Percentiles rank a stretch among this genome's conserved stretches.
phyloP scores from a whole-genome alignment of 73 alveolate species.

The Paramecium tetraurelia region DNA sequence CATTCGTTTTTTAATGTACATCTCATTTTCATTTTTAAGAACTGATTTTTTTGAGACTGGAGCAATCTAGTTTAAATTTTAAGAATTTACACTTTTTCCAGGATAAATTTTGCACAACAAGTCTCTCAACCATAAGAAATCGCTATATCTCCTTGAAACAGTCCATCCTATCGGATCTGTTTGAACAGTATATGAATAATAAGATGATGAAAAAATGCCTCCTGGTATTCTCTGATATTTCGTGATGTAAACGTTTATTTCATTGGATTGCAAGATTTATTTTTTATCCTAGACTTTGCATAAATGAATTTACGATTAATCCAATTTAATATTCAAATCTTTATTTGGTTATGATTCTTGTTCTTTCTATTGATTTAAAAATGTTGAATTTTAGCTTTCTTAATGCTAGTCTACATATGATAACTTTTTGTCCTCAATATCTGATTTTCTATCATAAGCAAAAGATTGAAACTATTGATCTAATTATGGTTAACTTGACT shows the following conservation, averaged over 20 bases:
- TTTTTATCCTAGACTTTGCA: not conserved
- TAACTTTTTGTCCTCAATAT: not conserved
- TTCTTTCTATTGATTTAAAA: not conserved
- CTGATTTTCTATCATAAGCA: not conserved
- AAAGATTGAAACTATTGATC: not conserved
- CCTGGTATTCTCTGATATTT: conserved; percentile 31
- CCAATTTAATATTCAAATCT: not conserved
- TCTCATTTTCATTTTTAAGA: not conserved
- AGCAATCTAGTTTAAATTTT: not conserved
- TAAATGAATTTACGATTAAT: not conserved
- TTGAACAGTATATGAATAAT: conserved; percentile 44
- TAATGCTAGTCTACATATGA: not conserved
- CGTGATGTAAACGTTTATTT: not conserved
- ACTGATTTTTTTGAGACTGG: conserved; percentile 56
- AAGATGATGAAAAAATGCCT: conserved; percentile 38
- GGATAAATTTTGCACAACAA: conserved; percentile 70
- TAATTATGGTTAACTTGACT: not conserved
- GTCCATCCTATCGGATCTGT: conserved; percentile 79
- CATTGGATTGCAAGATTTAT: not conserved
- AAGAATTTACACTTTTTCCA: not conserved
- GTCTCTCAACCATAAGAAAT: conserved; percentile 75
- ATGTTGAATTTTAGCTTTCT: not conserved
- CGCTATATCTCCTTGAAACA: conserved; percentile 71
- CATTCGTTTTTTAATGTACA: conserved; percentile 13
- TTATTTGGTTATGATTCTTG: not conserved